Percentiles rank a stretch among this genome's conserved stretches.
Evolutionary conservation across 495 filamentous ascomycete species (phyloP).

Genomic region (Margaritispora aquatica): DNA sequence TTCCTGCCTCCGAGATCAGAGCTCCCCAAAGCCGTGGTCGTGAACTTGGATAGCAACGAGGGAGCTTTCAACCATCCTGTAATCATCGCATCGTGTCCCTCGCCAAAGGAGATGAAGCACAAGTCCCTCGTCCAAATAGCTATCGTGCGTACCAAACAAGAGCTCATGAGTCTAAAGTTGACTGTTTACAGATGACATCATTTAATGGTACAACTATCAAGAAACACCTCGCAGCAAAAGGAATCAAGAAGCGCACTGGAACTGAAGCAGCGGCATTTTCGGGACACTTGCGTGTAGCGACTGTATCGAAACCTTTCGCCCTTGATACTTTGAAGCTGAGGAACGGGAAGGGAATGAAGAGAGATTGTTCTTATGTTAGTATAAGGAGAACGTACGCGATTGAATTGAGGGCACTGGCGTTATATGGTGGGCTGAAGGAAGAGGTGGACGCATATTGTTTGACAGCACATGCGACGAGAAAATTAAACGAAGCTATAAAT

Average conservation of each 20-base stretch:
- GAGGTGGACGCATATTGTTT: slow-evolving; percentile 9
- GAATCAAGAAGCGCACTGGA: background rate
- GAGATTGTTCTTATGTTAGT: slow-evolving; percentile 10
- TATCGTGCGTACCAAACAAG: background rate
- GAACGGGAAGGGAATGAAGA: slow-evolving; percentile 13
- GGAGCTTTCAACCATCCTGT: slow-evolving; percentile 16
- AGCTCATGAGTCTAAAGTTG: background rate
- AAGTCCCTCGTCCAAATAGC: slow-evolving; percentile 7
- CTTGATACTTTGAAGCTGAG: slow-evolving; percentile 6
- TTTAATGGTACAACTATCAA: slow-evolving; percentile 10
- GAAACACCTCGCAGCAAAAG: slow-evolving; percentile 4
- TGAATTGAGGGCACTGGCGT: background rate
- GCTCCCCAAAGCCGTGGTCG: background rate
- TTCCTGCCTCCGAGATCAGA: slow-evolving; percentile 5
- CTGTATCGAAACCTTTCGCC: slow-evolving; percentile 7
- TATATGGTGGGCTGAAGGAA: slow-evolving; percentile 4
- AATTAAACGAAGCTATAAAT: background rate
- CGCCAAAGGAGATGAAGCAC: background rate
- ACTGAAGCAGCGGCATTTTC: background rate
- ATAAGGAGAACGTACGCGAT: slow-evolving; percentile 3
- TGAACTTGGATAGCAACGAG: background rate
- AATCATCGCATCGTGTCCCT: slow-evolving; percentile 1
- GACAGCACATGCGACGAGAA: slow-evolving; percentile 7
- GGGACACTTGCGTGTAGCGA: slow-evolving; percentile 12
- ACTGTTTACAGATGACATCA: slow-evolving; percentile 12